Base-by-base conservation (phyloP, 2,329 filamentous ascomycete species). In the Monilinia polystroma region DNA sequence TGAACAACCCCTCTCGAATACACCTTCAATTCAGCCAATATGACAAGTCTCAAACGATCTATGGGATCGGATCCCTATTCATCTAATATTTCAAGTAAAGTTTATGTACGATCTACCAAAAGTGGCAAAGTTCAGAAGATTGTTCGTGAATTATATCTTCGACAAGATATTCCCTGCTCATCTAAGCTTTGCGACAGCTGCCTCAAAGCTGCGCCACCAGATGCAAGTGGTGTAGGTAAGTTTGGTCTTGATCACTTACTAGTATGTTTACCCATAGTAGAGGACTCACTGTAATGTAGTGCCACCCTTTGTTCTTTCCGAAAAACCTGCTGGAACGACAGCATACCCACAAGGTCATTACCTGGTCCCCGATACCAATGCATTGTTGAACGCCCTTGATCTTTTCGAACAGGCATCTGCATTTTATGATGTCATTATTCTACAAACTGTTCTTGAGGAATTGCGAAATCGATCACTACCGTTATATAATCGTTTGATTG, bases 61-160 rank as follows among this genome's bases (percentile, higher is more conserved):
- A 76, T 82, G 56, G 82, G 81, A 35, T 78, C 80, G 35, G 84
- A 86, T 66, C 79, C 84, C 14, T 77, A 82, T 68, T 84, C 88
- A 41, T 83, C 89, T 57, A 96, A 90, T 76, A 90, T 98, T 71
- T 94, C 93, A 43, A 97, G 90, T 85, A 99, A 98, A 81, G 88
- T 96, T 74, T 99, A 96, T 77, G 91, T 99, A 70, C 87, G 95
- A 68, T 97, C 95, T 35, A 96, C 94, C 58, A 93, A 92, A 79
- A 95, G 88, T 79, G 95, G 95, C 79, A 97, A 97, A 81, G 94
- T 98, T 68, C 95, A 98, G 79, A 99, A 99, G 84, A 96, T 99
- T 76, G 95, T 99, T 72, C 88, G 93, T 75, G 95, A 99, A 82
- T 85, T 98, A 70, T 99, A 99, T 79, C 84, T 99, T 69, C 88